phyloP scores from a whole-genome alignment of 352 stramenopile species.

The Phytophthora chlamydospora region DNA sequence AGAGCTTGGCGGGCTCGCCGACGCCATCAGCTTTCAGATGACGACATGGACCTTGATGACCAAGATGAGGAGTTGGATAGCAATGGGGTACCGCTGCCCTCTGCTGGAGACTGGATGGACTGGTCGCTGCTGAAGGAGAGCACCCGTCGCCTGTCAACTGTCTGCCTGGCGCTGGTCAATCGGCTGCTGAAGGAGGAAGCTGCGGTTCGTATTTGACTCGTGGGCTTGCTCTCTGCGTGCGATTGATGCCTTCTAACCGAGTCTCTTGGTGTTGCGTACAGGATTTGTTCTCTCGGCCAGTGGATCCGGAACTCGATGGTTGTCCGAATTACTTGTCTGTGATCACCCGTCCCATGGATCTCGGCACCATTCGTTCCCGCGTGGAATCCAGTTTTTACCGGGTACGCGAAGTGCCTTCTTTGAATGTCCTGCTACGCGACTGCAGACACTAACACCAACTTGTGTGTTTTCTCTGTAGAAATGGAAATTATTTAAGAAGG shows the following conservation, averaged over 20 bases:
- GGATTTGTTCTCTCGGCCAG: conserved; percentile 84
- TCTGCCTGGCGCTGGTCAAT: conserved; percentile 69
- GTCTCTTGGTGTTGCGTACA: conserved; percentile 25
- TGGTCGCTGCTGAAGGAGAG: conserved; percentile 64
- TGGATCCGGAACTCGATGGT: conserved; percentile 81
- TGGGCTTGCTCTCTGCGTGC: not conserved
- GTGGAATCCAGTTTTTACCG: conserved; percentile 66
- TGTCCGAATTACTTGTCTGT: conserved; percentile 87
- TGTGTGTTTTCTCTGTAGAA: conserved; percentile 43
- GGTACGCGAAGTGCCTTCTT: conserved; percentile 36
- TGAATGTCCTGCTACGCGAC: not conserved
- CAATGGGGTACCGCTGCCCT: conserved; percentile 6
- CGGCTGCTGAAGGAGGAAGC: conserved; percentile 78
- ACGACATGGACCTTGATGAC: conserved; percentile 46
- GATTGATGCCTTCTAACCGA: conserved; percentile 12
- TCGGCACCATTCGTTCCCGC: conserved; percentile 81
- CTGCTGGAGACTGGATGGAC: conserved; percentile 66
- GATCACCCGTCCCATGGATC: conserved; percentile 86
- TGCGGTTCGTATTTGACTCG: conserved; percentile 44
- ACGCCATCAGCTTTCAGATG: conserved; percentile 56
- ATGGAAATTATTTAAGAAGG: conserved; percentile 80
- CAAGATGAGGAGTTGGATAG: conserved; percentile 40
- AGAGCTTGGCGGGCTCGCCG: conserved; percentile 74
- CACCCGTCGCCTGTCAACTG: conserved; percentile 43
- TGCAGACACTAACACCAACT: conserved; percentile 6